A percentile compares a stretch with the other conserved stretches of the same genome.
These are phyloP conservation scores for Bruguiera parviflora DNA, from an alignment of 345 rosid species.

Conservation along the genomic window DNA sequence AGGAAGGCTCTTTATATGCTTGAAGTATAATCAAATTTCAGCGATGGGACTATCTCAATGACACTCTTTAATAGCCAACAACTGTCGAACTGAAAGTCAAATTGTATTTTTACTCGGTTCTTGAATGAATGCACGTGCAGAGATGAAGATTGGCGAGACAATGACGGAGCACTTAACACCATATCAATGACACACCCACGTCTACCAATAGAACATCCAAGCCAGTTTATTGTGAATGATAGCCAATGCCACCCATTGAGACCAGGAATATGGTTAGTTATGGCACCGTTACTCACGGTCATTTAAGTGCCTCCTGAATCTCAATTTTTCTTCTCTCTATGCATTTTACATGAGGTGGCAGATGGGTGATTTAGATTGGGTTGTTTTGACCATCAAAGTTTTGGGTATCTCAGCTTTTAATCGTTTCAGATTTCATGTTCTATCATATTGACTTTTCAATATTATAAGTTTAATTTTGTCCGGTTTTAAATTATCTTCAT, in stretches of 20 bases:
- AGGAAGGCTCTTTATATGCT: too few species aligned
- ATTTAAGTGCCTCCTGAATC: too few species aligned
- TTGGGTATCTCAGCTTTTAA: too few species aligned
- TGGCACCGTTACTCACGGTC: too few species aligned
- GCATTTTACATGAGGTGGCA: too few species aligned
- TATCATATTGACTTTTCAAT: too few species aligned
- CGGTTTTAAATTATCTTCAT: too few species aligned
- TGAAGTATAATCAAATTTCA: neutral
- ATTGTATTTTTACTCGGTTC: constrained; percentile 1
- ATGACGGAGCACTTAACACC: constrained; percentile 93
- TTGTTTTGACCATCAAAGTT: too few species aligned
- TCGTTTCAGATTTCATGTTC: too few species aligned
- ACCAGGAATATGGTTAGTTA: constrained; percentile 88
- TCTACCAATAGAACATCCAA: constrained; percentile 70
- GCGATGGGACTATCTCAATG: neutral
- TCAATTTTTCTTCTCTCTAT: too few species aligned
- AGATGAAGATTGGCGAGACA: constrained; percentile 96
- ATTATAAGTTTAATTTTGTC: too few species aligned
- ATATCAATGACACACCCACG: constrained; percentile 94
- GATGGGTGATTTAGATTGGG: too few species aligned
- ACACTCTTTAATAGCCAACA: neutral
- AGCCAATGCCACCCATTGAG: constrained; percentile 59
- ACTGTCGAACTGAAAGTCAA: neutral
- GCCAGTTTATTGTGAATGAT: constrained; percentile 44
- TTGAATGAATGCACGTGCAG: constrained; percentile 31